Conservation (phyloP, 257 asterid genomes). For the Nyctanthes arbortristis region DNA sequence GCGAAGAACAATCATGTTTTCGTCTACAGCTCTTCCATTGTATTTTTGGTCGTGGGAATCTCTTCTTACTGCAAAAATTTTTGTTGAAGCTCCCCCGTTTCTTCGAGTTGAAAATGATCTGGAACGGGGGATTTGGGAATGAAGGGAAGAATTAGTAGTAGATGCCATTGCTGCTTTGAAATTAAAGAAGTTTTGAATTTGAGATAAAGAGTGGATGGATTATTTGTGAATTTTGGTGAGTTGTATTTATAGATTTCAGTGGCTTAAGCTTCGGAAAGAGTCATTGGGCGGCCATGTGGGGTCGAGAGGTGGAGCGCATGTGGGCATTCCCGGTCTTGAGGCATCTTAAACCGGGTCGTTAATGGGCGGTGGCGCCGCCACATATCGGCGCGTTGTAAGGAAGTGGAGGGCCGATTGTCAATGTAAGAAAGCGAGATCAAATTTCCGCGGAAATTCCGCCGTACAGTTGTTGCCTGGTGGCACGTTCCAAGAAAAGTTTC, state of each 20-base stretch:
- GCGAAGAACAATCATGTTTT: slow-evolving; percentile 51
- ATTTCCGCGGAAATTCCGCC: too few relatives aligned
- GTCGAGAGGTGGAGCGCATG: too few relatives aligned
- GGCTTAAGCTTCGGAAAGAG: slow-evolving; percentile 17
- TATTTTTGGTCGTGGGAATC: slow-evolving; percentile 34
- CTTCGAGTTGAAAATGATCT: slow-evolving; percentile 11
- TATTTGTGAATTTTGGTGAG: not conserved
- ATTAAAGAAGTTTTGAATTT: not conserved
- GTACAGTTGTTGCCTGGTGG: too few relatives aligned
- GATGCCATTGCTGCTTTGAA: too few relatives aligned
- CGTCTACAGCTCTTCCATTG: slow-evolving; percentile 47
- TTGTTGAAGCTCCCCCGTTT: not conserved
- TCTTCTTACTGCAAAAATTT: slow-evolving; percentile 16
- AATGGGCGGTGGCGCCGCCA: too few relatives aligned
- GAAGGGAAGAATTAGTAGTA: slow-evolving; percentile 8
- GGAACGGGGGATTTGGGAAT: not conserved
- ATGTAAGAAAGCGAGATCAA: too few relatives aligned
- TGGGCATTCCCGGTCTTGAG: too few relatives aligned
- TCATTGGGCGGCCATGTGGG: slow-evolving; percentile 23
- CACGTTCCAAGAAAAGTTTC: too few relatives aligned
- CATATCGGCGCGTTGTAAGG: too few relatives aligned
- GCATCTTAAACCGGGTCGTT: too few relatives aligned
- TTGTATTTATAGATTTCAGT: slow-evolving; percentile 23
- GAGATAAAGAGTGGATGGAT: not conserved
- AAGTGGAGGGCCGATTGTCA: too few relatives aligned